Base-by-base conservation (phyloP, 2,329 filamentous ascomycete genomes). In the Dactylellina parvicollis region DNA sequence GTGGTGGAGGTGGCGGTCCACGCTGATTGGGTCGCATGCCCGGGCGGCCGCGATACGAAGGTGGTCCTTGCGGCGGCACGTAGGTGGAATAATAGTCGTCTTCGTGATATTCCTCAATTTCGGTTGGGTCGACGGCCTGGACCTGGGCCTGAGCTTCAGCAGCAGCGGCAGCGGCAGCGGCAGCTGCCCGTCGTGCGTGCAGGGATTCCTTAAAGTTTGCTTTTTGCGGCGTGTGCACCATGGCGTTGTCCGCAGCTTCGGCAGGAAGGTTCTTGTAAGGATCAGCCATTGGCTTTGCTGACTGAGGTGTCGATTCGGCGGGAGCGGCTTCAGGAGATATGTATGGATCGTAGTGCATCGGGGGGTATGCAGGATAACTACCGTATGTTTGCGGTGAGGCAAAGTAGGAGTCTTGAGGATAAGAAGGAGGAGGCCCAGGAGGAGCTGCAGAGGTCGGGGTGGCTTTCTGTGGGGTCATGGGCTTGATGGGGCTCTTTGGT, bases 161-260 rank as follows among this genome's bases (percentile, higher is more conserved):
- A 16, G 56, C 62, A 49, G 54, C n/a, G n/a, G n/a, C n/a, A n/a
- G n/a, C 66, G 7, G 67, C 67, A 36, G 67, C 67, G 30, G 66
- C 66, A 44, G 66, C 66, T 36, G 52, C 67, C 44, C 67, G 67
- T 54, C 67, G 59, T 34, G 67, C 67, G 16, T 72, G 67, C 52
- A 72, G 22, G 4, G 67, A 72, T 54, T 72, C 67, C 59, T 72
- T 72, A 36, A 72, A 72, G 34, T 40, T 60, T n/a, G 67, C 46
- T 38, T 72, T 72, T 42, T 72, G 67, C n/a, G 67, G 67, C 3
- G 67, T 72, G 28, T 72, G 67, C 3, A 72, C 67, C 67, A 72
- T 72, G 42, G 67, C 67, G 28, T 32, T 59, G 9, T 72, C 67
- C 4, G 24, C 16, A 30, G 52, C 46, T 40, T 72, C 59, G 40